Conservation (phyloP, 2,329 filamentous ascomycete genomes). For the Colletotrichum musae region DNA sequence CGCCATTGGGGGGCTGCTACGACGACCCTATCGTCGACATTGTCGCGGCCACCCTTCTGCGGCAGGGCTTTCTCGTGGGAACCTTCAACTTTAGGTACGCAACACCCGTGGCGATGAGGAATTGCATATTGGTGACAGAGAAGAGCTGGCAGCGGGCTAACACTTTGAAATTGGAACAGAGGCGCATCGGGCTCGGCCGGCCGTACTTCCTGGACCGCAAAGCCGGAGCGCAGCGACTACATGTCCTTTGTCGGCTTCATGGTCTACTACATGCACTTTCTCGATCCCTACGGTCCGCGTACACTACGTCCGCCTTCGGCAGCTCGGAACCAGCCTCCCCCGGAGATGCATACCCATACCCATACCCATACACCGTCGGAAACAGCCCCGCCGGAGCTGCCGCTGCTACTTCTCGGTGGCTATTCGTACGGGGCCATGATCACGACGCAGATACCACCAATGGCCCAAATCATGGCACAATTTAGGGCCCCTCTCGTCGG, state of each 20-base stretch:
- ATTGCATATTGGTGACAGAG: background rate
- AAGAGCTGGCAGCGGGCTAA: slow-evolving; percentile 12
- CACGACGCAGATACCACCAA: slow-evolving; percentile 78
- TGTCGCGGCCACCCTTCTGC: slow-evolving; percentile 75
- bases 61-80: slow-evolving; percentile 80
- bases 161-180: slow-evolving; percentile 59
- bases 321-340: slow-evolving; percentile 21
- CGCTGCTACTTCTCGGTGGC: slow-evolving; percentile 75
- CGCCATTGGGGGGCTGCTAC: slow-evolving; percentile 85
- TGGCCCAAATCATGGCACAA: slow-evolving; percentile 70
- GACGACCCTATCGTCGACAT: slow-evolving; percentile 86
- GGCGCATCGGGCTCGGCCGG: slow-evolving; percentile 83
- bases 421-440: slow-evolving; percentile 95
- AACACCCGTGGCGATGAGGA: background rate
- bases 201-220: slow-evolving; percentile 88
- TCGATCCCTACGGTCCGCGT: slow-evolving; percentile 58
- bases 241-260: slow-evolving; percentile 86
- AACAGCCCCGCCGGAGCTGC: slow-evolving; percentile 39
- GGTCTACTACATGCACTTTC: slow-evolving; percentile 77
- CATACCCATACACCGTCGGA: slow-evolving; percentile 5
- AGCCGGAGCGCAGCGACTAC: slow-evolving; percentile 86
- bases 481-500: slow-evolving; percentile 69
- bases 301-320: slow-evolving; percentile 9
- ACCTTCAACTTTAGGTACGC: slow-evolving; percentile 93
- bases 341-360: slow-evolving; percentile 7